Conservation (phyloP, 2,329 filamentous ascomycete species). For the Cytospora mali region DNA sequence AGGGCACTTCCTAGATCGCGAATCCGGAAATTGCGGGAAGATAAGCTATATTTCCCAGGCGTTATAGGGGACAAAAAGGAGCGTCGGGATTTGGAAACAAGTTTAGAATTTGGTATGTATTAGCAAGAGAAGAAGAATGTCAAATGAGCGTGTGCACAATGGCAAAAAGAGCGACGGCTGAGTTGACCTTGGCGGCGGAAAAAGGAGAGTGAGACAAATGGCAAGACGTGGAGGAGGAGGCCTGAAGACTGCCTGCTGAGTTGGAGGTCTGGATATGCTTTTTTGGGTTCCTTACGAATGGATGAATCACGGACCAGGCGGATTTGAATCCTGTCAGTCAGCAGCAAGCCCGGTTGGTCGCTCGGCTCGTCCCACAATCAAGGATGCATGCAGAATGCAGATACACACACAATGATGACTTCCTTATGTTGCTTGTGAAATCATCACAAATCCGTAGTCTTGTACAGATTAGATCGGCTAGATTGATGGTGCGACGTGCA, state of each 20-base stretch:
- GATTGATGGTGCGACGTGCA: background rate
- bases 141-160: slow-evolving; percentile 14
- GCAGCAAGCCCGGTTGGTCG: background rate
- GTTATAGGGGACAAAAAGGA: slow-evolving; percentile 1
- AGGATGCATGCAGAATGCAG: slow-evolving; percentile 1
- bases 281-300: slow-evolving; percentile 15
- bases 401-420: background rate
- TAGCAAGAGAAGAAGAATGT: background rate
- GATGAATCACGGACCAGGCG: background rate
- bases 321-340: background rate
- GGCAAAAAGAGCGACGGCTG: slow-evolving; percentile 11
- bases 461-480: background rate
- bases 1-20: slow-evolving; percentile 20
- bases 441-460: background rate
- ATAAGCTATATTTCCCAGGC: background rate
- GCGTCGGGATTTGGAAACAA: background rate
- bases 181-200: slow-evolving; percentile 17
- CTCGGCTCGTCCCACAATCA: background rate
- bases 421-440: background rate
- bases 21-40: slow-evolving; percentile 15
- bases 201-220: slow-evolving; percentile 18
- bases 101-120: background rate
- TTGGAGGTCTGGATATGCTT: slow-evolving; percentile 17
- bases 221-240: slow-evolving; percentile 13
- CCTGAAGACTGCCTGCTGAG: slow-evolving; percentile 13